Evolutionary conservation across 2,329 filamentous ascomycete species (phyloP).

Genomic region (Aureobasidium zeae): DNA sequence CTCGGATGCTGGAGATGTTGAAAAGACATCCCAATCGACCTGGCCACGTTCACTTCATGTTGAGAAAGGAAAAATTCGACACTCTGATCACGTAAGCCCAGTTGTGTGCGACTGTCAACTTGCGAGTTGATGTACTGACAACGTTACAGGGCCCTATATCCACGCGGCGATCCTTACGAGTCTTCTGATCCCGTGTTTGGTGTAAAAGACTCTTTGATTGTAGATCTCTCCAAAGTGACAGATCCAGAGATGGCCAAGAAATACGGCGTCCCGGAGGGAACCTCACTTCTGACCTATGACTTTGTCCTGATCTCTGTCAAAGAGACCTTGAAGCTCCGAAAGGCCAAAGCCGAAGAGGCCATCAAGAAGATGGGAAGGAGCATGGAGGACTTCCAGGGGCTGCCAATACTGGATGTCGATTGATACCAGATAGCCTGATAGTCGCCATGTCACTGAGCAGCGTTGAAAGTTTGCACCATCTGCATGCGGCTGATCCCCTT

Average conservation of each 20-base stretch:
- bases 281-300: constrained; percentile 46
- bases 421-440: constrained; percentile 19
- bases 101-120: not conserved
- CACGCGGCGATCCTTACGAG: constrained; percentile 67
- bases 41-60: constrained; percentile 24
- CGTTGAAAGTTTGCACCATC: not conserved
- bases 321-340: constrained; percentile 55
- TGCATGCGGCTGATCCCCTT: not conserved
- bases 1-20: constrained; percentile 20
- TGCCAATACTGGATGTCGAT: constrained; percentile 60
- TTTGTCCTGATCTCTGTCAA: constrained; percentile 63
- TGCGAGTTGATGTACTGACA: not conserved
- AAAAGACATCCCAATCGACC: constrained; percentile 23
- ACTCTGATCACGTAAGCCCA: constrained; percentile 21
- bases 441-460: not conserved
- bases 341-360: constrained; percentile 54
- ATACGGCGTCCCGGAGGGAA: constrained; percentile 54
- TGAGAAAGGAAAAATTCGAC: constrained; percentile 21
- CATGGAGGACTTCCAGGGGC: constrained; percentile 61
- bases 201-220: constrained; percentile 64
- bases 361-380: constrained; percentile 54
- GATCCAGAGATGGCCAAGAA: constrained; percentile 41
- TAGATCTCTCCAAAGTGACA: constrained; percentile 48
- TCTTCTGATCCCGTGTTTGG: constrained; percentile 73
- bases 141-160: constrained; percentile 54